Conservation (phyloP, 805 yeast species). For the Cyberlindnera mississippiensis region DNA sequence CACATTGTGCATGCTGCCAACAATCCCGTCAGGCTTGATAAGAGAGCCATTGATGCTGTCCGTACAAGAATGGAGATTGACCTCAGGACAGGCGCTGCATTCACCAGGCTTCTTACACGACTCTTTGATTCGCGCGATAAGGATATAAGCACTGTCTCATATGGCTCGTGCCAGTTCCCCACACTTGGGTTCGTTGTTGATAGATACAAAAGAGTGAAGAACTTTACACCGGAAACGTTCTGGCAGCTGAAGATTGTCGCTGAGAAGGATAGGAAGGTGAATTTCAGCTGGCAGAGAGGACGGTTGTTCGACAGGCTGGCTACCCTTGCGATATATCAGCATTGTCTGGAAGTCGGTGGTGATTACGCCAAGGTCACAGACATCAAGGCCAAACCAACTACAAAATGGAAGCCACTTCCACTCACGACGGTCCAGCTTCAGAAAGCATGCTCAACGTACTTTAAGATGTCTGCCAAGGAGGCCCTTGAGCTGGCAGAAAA, state of each 20-base stretch:
- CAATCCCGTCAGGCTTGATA: slow-evolving; percentile 59
- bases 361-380: slow-evolving; percentile 48
- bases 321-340: slow-evolving; percentile 61
- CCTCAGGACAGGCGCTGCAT: slow-evolving; percentile 81
- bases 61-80: slow-evolving; percentile 83
- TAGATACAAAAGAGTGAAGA: slow-evolving; percentile 68
- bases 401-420: slow-evolving; percentile 82
- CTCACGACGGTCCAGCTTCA: slow-evolving; percentile 92
- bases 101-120: slow-evolving; percentile 75
- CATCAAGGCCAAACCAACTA: slow-evolving; percentile 57
- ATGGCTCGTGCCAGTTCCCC: slow-evolving; percentile 96
- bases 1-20: slow-evolving; percentile 77
- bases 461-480: slow-evolving; percentile 75
- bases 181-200: slow-evolving; percentile 96
- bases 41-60: slow-evolving; percentile 77
- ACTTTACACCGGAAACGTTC: slow-evolving; percentile 71
- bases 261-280: slow-evolving; percentile 39
- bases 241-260: slow-evolving; percentile 67
- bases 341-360: slow-evolving; percentile 44
- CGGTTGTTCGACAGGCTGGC: slow-evolving; percentile 69
- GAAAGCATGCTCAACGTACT: slow-evolving; percentile 71
- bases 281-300: slow-evolving; percentile 68
- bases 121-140: slow-evolving; percentile 32
- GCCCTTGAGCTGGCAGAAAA: slow-evolving; percentile 79
- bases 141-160: slow-evolving; percentile 43